Percentiles rank a stretch among this genome's conserved stretches.
Conservation (phyloP, 192 early-diverging fungal species). For the Geranomyces variabilis region DNA sequence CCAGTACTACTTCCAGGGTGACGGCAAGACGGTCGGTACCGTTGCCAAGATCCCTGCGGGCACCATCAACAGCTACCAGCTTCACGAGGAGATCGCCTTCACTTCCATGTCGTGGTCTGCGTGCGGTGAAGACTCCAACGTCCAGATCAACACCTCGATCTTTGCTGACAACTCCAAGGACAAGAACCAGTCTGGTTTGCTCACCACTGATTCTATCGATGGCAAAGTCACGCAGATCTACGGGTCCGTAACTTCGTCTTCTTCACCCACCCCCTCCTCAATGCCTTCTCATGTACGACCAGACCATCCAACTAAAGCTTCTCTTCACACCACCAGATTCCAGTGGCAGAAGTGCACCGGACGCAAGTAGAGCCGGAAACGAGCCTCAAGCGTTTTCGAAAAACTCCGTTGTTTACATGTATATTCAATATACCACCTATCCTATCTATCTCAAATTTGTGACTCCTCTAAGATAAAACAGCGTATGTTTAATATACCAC, state of each 20-base stretch:
- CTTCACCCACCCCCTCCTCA: too few relatives aligned
- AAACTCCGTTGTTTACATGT: not conserved
- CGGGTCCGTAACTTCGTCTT: not conserved
- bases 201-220: conserved; percentile 39
- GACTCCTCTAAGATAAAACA: too few relatives aligned
- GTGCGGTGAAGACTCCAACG: conserved; percentile 24
- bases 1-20: conserved; percentile 42
- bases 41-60: conserved; percentile 21
- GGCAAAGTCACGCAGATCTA: conserved; percentile 5
- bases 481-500: too few relatives aligned
- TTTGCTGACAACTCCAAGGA: conserved; percentile 29
- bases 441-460: too few relatives aligned
- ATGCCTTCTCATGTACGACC: too few relatives aligned
- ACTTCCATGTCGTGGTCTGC: conserved; percentile 31
- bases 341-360: not conserved
- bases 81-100: conserved; percentile 24
- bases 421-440: not conserved
- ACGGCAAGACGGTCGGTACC: conserved; percentile 16
- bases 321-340: not conserved
- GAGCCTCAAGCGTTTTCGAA: not conserved
- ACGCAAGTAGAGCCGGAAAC: not conserved
- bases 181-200: conserved; percentile 11
- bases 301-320: too few relatives aligned
- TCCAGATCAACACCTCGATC: conserved; percentile 40
- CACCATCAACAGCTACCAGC: conserved; percentile 22